These are phyloP conservation scores for Claviceps pusilla DNA, from an alignment of 2,329 filamentous ascomycete genomes.

Conservation along the genomic window DNA sequence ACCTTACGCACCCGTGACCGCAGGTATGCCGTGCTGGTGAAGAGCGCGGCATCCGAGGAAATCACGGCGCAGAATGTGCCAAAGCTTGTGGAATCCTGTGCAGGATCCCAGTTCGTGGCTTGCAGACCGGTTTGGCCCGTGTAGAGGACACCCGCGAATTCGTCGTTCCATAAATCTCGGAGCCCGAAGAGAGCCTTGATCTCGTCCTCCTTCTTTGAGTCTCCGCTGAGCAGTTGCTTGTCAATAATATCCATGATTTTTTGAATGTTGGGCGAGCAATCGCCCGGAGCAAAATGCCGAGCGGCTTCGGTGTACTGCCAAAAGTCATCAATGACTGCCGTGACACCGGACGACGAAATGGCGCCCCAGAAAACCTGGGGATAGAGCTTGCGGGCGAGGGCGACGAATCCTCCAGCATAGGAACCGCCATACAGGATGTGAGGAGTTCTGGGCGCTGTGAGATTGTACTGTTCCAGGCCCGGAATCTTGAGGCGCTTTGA, in stretches of 20 bases:
- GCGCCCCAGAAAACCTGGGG: conserved; percentile 65
- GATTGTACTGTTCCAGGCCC: conserved; percentile 50
- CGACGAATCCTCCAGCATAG: conserved; percentile 67
- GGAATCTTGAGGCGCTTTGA: conserved; percentile 56
- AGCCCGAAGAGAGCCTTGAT: conserved; percentile 36
- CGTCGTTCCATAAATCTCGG: conserved; percentile 26
- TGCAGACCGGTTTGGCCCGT: conserved; percentile 30
- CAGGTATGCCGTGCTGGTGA: conserved; percentile 24
- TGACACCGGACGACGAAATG: conserved; percentile 69
- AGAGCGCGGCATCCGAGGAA: conserved; percentile 26
- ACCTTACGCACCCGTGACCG: conserved; percentile 22
- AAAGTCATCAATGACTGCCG: conserved; percentile 62
- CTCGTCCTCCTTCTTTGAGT: conserved; percentile 25
- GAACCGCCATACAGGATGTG: conserved; percentile 75
- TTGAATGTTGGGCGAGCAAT: conserved; percentile 51
- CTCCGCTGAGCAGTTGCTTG: conserved; percentile 16
- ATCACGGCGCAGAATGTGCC: conserved; percentile 34
- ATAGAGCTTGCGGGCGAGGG: conserved; percentile 61
- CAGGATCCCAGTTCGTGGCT: conserved; percentile 38
- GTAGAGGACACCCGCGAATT: conserved; percentile 32
- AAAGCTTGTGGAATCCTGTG: conserved; percentile 24
- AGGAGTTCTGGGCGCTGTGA: conserved; percentile 50
- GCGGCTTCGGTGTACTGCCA: conserved; percentile 46
- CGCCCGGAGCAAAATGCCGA: conserved; percentile 32
- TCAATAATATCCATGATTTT: conserved; percentile 37